Evolutionary conservation across 169 alveolate species (phyloP), one percentile per base, ranked within the genome.

Genomic region (Eimeria falciformis): DNA sequence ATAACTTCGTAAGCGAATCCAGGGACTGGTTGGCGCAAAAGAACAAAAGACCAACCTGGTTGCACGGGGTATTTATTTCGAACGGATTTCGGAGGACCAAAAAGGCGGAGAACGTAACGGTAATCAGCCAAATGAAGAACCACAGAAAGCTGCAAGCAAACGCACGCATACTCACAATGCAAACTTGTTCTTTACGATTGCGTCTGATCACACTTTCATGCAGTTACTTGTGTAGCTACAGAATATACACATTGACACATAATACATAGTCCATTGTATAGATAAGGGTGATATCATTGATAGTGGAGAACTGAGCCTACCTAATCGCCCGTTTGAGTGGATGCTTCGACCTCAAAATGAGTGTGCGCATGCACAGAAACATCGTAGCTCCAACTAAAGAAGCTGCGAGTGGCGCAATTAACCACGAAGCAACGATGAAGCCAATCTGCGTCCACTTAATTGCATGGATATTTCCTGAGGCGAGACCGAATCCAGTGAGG

Each of bases 401-500:
- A 18, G 95, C 90, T 9, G 78, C 85, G 65, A 92, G 47, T 23
- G 94, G 95, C 14, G 94, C 91, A 18, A 55, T 40, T 0, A 93
- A 14, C 98, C 98, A 96, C 0, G 98, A 95, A 21, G 94, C 81
- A 45, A 96, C 81, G 25, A 97, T 95, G 58, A 92, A 81, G 66
- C 92, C 92, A 89, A 97, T 82, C 85, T 94, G 92, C 33, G 33
- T 62, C 98, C 98, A 97, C 45, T 94, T 81, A 27, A 97, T 92
- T 11, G 97, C 96, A 18, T 94, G 77, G 5, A 75, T 71, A 21
- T 95, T 81, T 0, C 98, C 97, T 25, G 97, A 89, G 21, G 97
- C 96, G 55, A 97, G 77, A 29, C 98, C 98, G 91, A 96, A 95
- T 18, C 98, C 98, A n/a, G 96, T 89, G 37, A 97, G 92, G 7